Evolutionary conservation across 2,329 filamentous ascomycete species (phyloP).

Genomic region (Pezicula rhizophila): DNA sequence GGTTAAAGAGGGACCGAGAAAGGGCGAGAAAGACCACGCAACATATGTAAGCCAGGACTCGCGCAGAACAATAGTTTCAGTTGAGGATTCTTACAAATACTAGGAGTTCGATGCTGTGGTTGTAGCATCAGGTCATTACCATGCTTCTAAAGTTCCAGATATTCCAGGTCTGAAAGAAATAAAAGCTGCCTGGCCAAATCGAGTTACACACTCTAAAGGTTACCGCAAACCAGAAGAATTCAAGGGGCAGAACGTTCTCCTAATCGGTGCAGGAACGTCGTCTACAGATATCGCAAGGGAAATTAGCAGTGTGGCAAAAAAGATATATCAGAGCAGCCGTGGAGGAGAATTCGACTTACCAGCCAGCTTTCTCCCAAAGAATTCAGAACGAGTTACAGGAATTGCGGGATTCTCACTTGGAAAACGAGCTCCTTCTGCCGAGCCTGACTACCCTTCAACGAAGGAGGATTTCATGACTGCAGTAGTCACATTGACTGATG

Average conservation of each 20-base stretch:
- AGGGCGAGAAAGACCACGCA: not conserved
- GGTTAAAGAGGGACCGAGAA: constrained; percentile 3
- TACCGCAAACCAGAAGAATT: constrained; percentile 60
- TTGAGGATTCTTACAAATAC: not conserved
- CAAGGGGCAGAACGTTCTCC: constrained; percentile 47
- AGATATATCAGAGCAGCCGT: constrained; percentile 21
- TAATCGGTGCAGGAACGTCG: constrained; percentile 51
- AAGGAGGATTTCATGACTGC: not conserved
- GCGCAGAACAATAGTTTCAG: no score
- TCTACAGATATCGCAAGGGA: constrained; percentile 30
- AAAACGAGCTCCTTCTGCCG: not conserved
- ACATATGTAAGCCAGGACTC: constrained; percentile 7
- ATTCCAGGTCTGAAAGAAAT: constrained; percentile 52
- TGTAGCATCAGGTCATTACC: constrained; percentile 62
- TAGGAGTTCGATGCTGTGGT: constrained; percentile 56
- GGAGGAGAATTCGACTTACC: constrained; percentile 19
- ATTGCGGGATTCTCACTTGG: constrained; percentile 6
- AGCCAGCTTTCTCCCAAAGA: constrained; percentile 12
- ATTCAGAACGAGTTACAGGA: constrained; percentile 12
- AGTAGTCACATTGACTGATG: constrained; percentile 44
- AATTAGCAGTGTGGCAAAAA: constrained; percentile 11
- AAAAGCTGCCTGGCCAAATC: constrained; percentile 45
- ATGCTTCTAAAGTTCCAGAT: constrained; percentile 54
- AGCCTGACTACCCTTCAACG: not conserved
- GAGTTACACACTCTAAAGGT: constrained; percentile 63